Conservation (phyloP, 768 basidiomycete genomes). For the Amanita brunnescens region DNA sequence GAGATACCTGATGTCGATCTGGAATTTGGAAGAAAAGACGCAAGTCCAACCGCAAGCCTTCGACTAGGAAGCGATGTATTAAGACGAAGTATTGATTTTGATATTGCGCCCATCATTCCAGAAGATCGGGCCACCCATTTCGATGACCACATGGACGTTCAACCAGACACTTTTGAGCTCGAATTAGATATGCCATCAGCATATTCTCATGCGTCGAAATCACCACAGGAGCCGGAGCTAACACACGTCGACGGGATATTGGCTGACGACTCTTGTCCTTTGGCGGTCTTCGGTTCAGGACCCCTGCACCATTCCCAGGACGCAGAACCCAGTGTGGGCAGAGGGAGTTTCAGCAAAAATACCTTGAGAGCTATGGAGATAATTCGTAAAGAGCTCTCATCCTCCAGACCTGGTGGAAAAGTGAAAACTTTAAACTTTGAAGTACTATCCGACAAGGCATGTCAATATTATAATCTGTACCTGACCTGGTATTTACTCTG, state of each 20-base stretch:
- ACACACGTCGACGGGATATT: neutral
- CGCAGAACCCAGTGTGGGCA: slow-evolving; percentile 34
- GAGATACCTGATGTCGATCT: slow-evolving; percentile 66
- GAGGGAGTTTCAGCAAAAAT: slow-evolving; percentile 81
- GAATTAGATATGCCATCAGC: neutral
- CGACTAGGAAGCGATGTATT: neutral
- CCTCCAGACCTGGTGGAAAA: slow-evolving; percentile 26
- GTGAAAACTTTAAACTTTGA: slow-evolving; percentile 66
- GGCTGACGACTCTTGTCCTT: slow-evolving; percentile 27
- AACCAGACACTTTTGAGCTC: neutral
- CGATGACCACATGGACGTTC: neutral
- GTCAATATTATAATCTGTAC: slow-evolving; percentile 26
- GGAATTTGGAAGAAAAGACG: slow-evolving; percentile 28
- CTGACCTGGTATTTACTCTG: slow-evolving; percentile 3
- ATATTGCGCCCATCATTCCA: slow-evolving; percentile 28
- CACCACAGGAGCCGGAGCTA: neutral
- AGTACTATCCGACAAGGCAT: slow-evolving; percentile 60
- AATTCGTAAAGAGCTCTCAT: slow-evolving; percentile 56
- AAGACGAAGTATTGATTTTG: slow-evolving; percentile 9
- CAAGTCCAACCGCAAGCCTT: neutral
- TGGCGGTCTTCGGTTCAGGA: slow-evolving; percentile 71
- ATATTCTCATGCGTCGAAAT: neutral
- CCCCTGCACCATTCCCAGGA: slow-evolving; percentile 45
- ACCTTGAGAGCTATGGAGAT: slow-evolving; percentile 78
- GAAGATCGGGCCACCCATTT: slow-evolving; percentile 45